Conservation (phyloP, 495 filamentous ascomycete genomes). For the Lophium mytilinum region DNA sequence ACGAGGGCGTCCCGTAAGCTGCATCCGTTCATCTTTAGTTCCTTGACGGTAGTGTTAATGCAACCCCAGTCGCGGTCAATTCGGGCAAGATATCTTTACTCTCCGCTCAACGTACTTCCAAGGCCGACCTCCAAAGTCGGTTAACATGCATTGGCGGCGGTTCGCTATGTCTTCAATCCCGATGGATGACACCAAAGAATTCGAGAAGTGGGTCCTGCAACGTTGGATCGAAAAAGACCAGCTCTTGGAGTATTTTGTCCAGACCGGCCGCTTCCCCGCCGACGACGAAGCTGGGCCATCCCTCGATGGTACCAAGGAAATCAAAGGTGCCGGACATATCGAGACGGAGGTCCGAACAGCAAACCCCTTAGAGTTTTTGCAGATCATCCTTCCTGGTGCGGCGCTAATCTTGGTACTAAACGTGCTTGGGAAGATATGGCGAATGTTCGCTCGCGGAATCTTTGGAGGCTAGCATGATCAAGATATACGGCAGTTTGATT, state of each 20-base stretch:
- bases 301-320: slow-evolving; percentile 31
- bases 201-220: slow-evolving; percentile 65
- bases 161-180: slow-evolving; percentile 62
- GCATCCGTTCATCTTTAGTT: background rate
- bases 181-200: slow-evolving; percentile 50
- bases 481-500: too few species aligned
- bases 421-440: slow-evolving; percentile 21
- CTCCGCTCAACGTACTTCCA: slow-evolving; percentile 64
- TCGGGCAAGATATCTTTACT: slow-evolving; percentile 69
- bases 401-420: slow-evolving; percentile 19
- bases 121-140: slow-evolving; percentile 70
- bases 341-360: slow-evolving; percentile 49
- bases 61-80: slow-evolving; percentile 52
- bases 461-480: background rate
- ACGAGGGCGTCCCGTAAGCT: slow-evolving; percentile 70
- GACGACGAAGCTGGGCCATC: slow-evolving; percentile 40
- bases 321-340: slow-evolving; percentile 44
- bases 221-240: slow-evolving; percentile 77
- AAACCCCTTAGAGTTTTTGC: slow-evolving; percentile 38
- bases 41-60: slow-evolving; percentile 3
- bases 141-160: slow-evolving; percentile 79
- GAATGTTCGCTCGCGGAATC: slow-evolving; percentile 6
- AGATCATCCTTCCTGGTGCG: slow-evolving; percentile 29
- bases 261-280: slow-evolving; percentile 63
- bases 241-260: slow-evolving; percentile 60